phyloP scores from a whole-genome alignment of 2,329 filamentous ascomycete species.

The Colletotrichum nymphaeae region DNA sequence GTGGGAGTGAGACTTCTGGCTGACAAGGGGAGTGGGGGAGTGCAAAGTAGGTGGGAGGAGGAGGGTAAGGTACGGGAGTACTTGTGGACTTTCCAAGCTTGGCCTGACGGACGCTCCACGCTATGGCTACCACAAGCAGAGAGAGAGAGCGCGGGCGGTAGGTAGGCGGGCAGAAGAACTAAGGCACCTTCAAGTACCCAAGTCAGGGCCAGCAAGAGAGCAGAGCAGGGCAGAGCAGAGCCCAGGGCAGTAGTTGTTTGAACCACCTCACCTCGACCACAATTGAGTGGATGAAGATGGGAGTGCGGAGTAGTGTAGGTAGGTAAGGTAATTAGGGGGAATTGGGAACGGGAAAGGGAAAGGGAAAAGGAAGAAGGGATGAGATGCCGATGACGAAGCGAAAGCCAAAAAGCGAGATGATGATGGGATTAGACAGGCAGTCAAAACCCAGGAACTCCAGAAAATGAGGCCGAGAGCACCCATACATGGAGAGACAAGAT shows the following conservation, averaged over 20 bases:
- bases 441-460: neutral
- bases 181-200: neutral
- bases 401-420: neutral
- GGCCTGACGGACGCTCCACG: neutral
- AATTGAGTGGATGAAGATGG: neutral
- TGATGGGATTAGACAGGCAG: neutral
- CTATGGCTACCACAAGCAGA: neutral
- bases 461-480: no score
- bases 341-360: neutral
- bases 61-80: neutral
- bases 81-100: neutral
- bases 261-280: neutral
- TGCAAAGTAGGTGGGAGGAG: conserved; percentile 7
- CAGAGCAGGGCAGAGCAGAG: neutral
- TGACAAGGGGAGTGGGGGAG: neutral
- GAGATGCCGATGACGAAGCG: neutral
- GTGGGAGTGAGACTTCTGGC: neutral
- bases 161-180: neutral
- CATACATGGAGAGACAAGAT: neutral
- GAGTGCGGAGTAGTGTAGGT: neutral
- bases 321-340: neutral
- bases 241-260: neutral
- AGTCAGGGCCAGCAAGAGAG: conserved; percentile 1
- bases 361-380: neutral
- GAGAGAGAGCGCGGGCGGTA: neutral